Evolutionary conservation across 2,329 filamentous ascomycete genomes (phyloP), one percentile per base, ranked within the genome.

Genomic region (Colletotrichum theobromicola): DNA sequence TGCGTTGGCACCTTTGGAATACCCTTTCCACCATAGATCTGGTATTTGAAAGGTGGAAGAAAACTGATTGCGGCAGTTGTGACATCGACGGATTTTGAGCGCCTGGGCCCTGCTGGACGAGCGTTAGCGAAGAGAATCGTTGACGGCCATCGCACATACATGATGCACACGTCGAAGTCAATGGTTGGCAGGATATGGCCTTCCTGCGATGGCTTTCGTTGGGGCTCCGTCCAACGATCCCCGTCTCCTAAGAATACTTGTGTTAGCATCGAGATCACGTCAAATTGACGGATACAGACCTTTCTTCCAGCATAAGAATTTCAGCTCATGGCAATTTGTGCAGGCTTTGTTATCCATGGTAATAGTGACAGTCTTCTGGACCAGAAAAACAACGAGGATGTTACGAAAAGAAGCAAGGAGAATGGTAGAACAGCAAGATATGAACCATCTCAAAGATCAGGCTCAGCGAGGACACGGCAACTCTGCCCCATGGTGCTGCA

Each of bases 1-100:
- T 0, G 84, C 85, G n/a, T 85, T 86, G 3, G 83, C 80, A 42
- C 81, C 80, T 16, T 76, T 76, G 55, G 78, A 80, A 42, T 82
- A 80, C 7, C 79, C 75, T 1, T 82, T 79, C 84, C 84, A 86
- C 82, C 83, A 86, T 0, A 80, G 42, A 15, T 80, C 72, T 2
- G 83, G 83, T 15, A 85, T 81, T 3, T 28, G 30, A 55, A 83
- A 82, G 1, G 28, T 67, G 2, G 78, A 16, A 2, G 74, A 77
- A 60, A 85, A 79, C 4, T 73, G 72, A 0, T 28, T 18, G 5
- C 70, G 79, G 34, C 84, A 85, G 7, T 16, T 34, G 2, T 46
- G 4, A 28, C 83, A 85, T 6, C 72, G 50, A 21, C 82, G 82
- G 13, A 83, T 77, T 3, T 55, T 61, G 24, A 82, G 79, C 2